Percentiles rank a stretch among this genome's conserved stretches.
Conservation (phyloP, 805 yeast species). For the Ogataea zsoltii region DNA sequence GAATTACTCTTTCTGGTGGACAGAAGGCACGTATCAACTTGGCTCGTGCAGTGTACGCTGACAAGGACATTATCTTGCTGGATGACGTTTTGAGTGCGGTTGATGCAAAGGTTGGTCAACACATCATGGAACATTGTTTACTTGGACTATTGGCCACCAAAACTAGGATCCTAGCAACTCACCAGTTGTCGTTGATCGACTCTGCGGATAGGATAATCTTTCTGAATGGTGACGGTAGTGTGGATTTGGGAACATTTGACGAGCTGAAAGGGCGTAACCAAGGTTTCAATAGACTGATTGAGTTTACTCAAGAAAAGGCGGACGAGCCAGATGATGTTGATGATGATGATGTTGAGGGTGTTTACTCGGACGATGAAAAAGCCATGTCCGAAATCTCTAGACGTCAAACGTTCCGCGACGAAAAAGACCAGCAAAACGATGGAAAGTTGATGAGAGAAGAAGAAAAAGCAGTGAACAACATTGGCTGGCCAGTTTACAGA, state of each 20-base stretch:
- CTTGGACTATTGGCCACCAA: slow-evolving; percentile 52
- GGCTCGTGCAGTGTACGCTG: slow-evolving; percentile 76
- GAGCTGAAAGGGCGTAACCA: slow-evolving; percentile 48
- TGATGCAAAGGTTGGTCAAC: slow-evolving; percentile 82
- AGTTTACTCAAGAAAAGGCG: slow-evolving; percentile 30
- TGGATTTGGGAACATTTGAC: slow-evolving; percentile 59
- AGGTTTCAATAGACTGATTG: slow-evolving; percentile 53
- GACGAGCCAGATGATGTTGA: slow-evolving; percentile 27
- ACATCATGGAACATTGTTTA: slow-evolving; percentile 70
- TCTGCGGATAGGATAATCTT: slow-evolving; percentile 69
- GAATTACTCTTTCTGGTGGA: slow-evolving; percentile 86
- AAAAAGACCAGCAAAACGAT: slow-evolving; percentile 42
- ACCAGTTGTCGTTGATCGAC: slow-evolving; percentile 69
- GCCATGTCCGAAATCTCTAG: slow-evolving; percentile 17
- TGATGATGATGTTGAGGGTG: too few species aligned
- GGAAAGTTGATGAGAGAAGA: slow-evolving; percentile 35
- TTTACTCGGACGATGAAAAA: slow-evolving; percentile 20
- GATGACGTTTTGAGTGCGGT: slow-evolving; percentile 84
- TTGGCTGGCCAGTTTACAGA: slow-evolving; percentile 47
- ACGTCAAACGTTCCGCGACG: slow-evolving; percentile 31
- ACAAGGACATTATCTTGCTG: slow-evolving; percentile 62
- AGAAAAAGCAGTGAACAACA: slow-evolving; percentile 36
- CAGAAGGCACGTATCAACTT: slow-evolving; percentile 80
- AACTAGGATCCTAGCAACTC: slow-evolving; percentile 80
- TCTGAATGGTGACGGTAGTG: slow-evolving; percentile 59